phyloP scores from a whole-genome alignment of 768 basidiomycete genomes.

The Pleurotus giganteus region DNA sequence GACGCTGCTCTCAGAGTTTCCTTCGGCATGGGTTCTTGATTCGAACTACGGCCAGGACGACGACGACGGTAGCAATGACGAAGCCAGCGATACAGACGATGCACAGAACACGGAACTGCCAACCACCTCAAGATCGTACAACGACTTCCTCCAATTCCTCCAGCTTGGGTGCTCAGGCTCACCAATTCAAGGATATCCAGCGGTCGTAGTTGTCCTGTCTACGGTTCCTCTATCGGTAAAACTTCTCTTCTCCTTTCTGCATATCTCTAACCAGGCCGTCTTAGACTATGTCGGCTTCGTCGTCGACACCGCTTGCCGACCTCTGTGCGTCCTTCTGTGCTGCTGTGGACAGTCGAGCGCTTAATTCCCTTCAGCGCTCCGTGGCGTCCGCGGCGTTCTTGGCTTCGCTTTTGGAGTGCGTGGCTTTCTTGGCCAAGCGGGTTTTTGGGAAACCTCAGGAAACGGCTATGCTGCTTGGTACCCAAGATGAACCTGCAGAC shows the following conservation, averaged over 20 bases:
- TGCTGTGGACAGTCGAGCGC: slow-evolving; percentile 66
- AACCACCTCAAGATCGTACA: slow-evolving; percentile 47
- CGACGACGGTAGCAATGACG: slow-evolving; percentile 32
- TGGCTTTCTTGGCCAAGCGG: slow-evolving; percentile 53
- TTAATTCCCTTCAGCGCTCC: slow-evolving; percentile 54
- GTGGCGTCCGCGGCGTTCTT: slow-evolving; percentile 64
- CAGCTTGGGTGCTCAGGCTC: slow-evolving; percentile 76
- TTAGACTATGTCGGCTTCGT: slow-evolving; percentile 28
- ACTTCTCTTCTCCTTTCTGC: slow-evolving; percentile 1
- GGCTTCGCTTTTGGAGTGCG: slow-evolving; percentile 67
- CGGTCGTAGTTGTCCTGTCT: slow-evolving; percentile 76
- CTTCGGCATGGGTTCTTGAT: slow-evolving; percentile 62
- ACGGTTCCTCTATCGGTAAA: slow-evolving; percentile 69
- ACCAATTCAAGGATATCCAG: slow-evolving; percentile 78
- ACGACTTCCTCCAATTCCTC: slow-evolving; percentile 78
- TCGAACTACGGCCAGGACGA: slow-evolving; percentile 19
- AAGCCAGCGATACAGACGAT: slow-evolving; percentile 29
- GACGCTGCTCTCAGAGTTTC: slow-evolving; percentile 45
- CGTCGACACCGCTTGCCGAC: slow-evolving; percentile 33
- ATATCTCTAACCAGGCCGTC: background rate
- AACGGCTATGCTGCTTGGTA: slow-evolving; percentile 1
- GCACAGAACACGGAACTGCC: slow-evolving; percentile 13
- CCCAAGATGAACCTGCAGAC: background rate
- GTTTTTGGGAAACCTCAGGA: slow-evolving; percentile 21
- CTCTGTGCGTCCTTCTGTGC: slow-evolving; percentile 83